Evolutionary conservation across 352 stramenopile genomes (phyloP), one percentile per base, ranked within the genome.

Genomic region (Pythium brachiatum): DNA sequence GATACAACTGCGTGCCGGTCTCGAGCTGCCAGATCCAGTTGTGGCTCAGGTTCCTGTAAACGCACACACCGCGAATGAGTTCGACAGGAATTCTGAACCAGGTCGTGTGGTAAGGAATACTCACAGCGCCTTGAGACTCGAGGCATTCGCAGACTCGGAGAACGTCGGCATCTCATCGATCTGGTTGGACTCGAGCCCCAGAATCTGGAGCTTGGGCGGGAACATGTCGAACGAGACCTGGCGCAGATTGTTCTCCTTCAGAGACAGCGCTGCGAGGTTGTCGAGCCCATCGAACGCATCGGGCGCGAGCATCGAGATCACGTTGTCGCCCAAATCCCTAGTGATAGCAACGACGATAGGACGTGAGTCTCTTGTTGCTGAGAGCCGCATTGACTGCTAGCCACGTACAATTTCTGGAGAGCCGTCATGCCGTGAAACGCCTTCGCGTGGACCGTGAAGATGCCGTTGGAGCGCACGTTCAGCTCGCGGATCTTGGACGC

Each of bases 301-400:
- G 36, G 62, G 34, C 2, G 76, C 70, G n/a, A 90, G 72, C 16
- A 86, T 59, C 1, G 81, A 90, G 41, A 90, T 86, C 21, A 88
- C 74, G 39, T 90, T 90, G 69, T 90, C 79, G 41, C 77, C 83
- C 55, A 90, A 64, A 62, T 88, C 79, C 26, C 80, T 87, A 25
- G 21, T 26, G 1, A 2, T 51, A 51, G 21, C 16, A 53, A 53
- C 1, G 1, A 4, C 43, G 2, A 4, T 21, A 31, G 4, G 43
- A 16, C n/a, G n/a, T n/a, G n/a, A n/a, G n/a, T n/a, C n/a, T n/a
- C n/a, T n/a, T n/a, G n/a, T n/a, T n/a, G n/a, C n/a, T n/a, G n/a
- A n/a, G n/a, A n/a, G n/a, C n/a, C n/a, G n/a, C n/a, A n/a, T n/a
- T n/a, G n/a, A n/a, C 21, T 1, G 27, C 0, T 4, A 25, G n/a